These are phyloP conservation scores for Nicotiana paniculata DNA, from an alignment of 257 asterid species.

Conservation along the genomic window DNA sequence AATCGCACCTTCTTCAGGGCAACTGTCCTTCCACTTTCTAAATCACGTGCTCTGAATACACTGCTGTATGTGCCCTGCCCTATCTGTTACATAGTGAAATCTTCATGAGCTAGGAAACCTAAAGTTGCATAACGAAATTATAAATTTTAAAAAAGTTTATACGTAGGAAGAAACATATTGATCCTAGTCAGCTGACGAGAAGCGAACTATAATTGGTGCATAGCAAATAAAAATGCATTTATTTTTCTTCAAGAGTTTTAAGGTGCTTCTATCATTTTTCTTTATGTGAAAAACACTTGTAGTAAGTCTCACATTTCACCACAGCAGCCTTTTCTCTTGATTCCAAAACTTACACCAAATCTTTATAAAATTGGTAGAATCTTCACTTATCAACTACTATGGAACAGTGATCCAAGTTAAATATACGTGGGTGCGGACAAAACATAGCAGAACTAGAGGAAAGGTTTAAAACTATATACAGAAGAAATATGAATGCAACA, in stretches of 20 bases:
- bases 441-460: neutral
- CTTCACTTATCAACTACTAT: neutral
- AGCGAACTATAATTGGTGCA: neutral
- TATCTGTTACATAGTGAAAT: slow-evolving; percentile 42
- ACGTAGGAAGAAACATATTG: neutral
- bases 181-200: neutral
- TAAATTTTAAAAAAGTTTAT: neutral
- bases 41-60: slow-evolving; percentile 86
- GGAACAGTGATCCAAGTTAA: neutral
- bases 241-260: neutral
- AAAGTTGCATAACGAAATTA: neutral
- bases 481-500: neutral
- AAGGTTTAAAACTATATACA: neutral
- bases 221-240: neutral
- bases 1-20: slow-evolving; percentile 91
- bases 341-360: neutral
- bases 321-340: neutral
- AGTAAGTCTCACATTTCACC: neutral
- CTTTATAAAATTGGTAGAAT: neutral
- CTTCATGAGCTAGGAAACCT: slow-evolving; percentile 7
- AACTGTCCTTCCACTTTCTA: slow-evolving; percentile 66
- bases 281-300: neutral
- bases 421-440: neutral
- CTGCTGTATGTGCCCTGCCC: slow-evolving; percentile 98
- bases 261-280: neutral